phyloP scores from a whole-genome alignment of 164 flowering plant genomes.

The Vitis vinifera region DNA sequence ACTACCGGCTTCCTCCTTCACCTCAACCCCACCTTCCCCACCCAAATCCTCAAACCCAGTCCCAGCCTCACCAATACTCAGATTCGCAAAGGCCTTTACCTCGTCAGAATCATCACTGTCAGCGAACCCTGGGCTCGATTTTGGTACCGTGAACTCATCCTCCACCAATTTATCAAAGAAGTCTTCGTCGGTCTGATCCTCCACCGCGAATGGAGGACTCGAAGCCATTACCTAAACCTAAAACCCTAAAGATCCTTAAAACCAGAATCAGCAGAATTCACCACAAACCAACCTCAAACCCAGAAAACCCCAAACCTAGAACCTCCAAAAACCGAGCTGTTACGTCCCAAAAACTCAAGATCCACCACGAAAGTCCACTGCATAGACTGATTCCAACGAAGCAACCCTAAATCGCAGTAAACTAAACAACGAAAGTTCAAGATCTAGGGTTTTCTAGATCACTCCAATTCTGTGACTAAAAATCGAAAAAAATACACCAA shows the following conservation, averaged over 20 bases:
- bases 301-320: neutral
- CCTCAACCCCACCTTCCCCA: conserved; percentile 4
- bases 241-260: conserved; percentile 9
- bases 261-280: conserved; percentile 2
- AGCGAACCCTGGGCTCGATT: conserved; percentile 3
- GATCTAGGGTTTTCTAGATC: conserved; percentile 38
- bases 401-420: conserved; percentile 2
- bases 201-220: conserved; percentile 60
- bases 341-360: conserved; percentile 10
- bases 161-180: conserved; percentile 75
- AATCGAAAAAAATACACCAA: conserved; percentile 3
- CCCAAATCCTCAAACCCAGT: conserved; percentile 15
- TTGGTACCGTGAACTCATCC: conserved; percentile 36
- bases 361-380: conserved; percentile 9
- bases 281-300: conserved; percentile 5
- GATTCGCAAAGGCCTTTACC: conserved; percentile 39
- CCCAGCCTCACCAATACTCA: conserved; percentile 30
- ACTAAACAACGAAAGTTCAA: conserved; percentile 6
- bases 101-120: conserved; percentile 42
- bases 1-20: neutral
- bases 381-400: neutral
- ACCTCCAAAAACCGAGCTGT: conserved; percentile 13
- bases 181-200: conserved; percentile 85
- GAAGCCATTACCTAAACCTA: conserved; percentile 47
- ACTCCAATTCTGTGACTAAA: conserved; percentile 11